phyloP scores from a whole-genome alignment of 2,329 filamentous ascomycete genomes.

The Ophiostoma novo-ulmi region DNA sequence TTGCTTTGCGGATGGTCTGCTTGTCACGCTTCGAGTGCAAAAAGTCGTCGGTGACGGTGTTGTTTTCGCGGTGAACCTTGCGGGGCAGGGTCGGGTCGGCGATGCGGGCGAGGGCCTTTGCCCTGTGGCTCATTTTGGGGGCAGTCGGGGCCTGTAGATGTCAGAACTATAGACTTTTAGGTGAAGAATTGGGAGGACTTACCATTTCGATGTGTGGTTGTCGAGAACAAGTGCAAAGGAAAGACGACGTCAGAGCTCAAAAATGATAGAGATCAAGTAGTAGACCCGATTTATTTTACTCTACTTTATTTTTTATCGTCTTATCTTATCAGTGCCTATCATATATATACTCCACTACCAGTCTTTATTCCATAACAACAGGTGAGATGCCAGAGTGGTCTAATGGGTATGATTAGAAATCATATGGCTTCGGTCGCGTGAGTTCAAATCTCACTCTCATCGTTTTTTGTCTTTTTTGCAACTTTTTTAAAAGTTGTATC shows the following conservation, averaged over 20 bases:
- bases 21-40: conserved; percentile 76
- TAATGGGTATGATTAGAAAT: conserved; percentile 29
- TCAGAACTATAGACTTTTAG: too few relatives aligned
- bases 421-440: conserved; percentile 29
- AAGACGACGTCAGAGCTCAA: background rate
- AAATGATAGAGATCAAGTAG: background rate
- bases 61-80: conserved; percentile 49
- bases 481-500: background rate
- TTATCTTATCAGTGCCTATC: background rate
- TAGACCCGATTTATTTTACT: background rate
- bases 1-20: conserved; percentile 71
- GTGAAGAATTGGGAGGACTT: background rate
- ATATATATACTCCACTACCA: background rate
- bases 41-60: conserved; percentile 54
- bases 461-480: conserved; percentile 17
- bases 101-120: conserved; percentile 49
- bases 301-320: background rate
- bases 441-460: conserved; percentile 28
- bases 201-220: background rate
- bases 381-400: conserved; percentile 27
- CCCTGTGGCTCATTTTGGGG: conserved; percentile 33
- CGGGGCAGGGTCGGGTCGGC: conserved; percentile 48
- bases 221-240: background rate
- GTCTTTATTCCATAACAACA: background rate
- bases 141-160: conserved; percentile 20